These are phyloP conservation scores for Macrophomina tecta DNA, from an alignment of 2,329 filamentous ascomycete species.

Conservation along the genomic window DNA sequence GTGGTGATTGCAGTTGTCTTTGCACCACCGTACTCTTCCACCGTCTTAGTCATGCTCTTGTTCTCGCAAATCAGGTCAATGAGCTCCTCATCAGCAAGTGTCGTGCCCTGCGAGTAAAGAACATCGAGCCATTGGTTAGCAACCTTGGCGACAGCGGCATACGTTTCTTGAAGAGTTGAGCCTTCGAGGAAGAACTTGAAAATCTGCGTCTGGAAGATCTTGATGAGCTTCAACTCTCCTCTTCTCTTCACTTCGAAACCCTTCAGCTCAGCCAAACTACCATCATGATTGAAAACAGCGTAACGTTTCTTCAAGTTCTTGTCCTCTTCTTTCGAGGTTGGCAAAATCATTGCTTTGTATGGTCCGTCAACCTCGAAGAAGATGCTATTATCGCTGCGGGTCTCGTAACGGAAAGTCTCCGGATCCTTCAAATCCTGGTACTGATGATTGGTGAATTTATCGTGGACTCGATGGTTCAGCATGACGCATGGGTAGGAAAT, in stretches of 20 bases:
- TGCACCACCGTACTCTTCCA: conserved; percentile 93
- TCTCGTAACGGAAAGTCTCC: conserved; percentile 86
- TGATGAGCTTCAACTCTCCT: conserved; percentile 98
- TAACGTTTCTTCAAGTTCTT: conserved; percentile 99
- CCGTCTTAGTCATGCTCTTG: conserved; percentile 94
- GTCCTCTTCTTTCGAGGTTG: conserved; percentile 97
- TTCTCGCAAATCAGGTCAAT: conserved; percentile 99
- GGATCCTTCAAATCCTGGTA: conserved; percentile 89
- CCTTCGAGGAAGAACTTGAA: conserved; percentile 99
- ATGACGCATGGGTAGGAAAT: conserved; percentile 99
- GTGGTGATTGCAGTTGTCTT: conserved; percentile 99
- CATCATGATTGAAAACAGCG: conserved; percentile 98
- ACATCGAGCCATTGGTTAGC: conserved; percentile 98
- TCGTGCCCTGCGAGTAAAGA: conserved; percentile 83
- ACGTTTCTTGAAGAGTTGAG: conserved; percentile 84
- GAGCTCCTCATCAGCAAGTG: conserved; percentile 92
- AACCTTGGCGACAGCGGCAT: conserved; percentile 88
- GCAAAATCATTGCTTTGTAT: conserved; percentile 95
- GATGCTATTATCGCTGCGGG: conserved; percentile 97
- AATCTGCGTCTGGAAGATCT: conserved; percentile 98
- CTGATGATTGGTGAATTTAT: conserved; percentile 93
- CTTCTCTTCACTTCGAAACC: conserved; percentile 97
- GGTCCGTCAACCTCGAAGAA: conserved; percentile 99
- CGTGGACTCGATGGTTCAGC: conserved; percentile 97
- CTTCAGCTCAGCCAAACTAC: conserved; percentile 91